A percentile compares a stretch with the other conserved stretches of the same genome.
Conservation (phyloP, 371 early-diverging fungal species). For the Apophysomyces sp. region DNA sequence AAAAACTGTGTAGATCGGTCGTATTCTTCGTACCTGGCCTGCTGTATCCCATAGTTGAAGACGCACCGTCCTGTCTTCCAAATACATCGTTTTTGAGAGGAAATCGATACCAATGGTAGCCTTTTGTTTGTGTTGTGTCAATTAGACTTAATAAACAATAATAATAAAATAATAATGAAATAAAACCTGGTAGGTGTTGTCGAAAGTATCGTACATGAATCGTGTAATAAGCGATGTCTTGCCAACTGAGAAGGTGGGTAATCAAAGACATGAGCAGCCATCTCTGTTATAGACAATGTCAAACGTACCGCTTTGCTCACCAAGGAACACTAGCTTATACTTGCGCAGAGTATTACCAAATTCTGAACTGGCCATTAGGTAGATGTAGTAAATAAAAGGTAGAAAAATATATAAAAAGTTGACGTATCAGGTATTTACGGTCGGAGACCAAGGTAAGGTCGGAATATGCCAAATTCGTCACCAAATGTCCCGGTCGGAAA, state of each 20-base stretch:
- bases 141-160: neutral
- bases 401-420: conserved; percentile 4
- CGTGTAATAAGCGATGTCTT: conserved; percentile 98
- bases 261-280: neutral
- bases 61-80: conserved; percentile 94
- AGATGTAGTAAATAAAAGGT: neutral
- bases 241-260: conserved; percentile 68
- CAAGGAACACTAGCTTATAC: conserved; percentile 93
- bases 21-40: conserved; percentile 78
- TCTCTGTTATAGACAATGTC: neutral
- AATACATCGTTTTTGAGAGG: conserved; percentile 96
- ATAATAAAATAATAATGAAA: neutral
- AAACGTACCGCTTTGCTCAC: conserved; percentile 92
- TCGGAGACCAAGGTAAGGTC: neutral
- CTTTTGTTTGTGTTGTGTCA: conserved; percentile 35
- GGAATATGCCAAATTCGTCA: too few species aligned
- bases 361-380: conserved; percentile 31
- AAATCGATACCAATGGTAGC: conserved; percentile 99
- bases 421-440: neutral
- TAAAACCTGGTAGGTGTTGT: conserved; percentile 85
- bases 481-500: too few species aligned
- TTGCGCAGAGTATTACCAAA: conserved; percentile 76
- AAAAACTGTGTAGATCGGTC: neutral
- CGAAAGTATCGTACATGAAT: conserved; percentile 98
- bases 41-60: conserved; percentile 99